A percentile compares a stretch with the other conserved stretches of the same genome.
phyloP scores from a whole-genome alignment of 176 grass and related monocot genomes.

The Phoenix dactylifera region DNA sequence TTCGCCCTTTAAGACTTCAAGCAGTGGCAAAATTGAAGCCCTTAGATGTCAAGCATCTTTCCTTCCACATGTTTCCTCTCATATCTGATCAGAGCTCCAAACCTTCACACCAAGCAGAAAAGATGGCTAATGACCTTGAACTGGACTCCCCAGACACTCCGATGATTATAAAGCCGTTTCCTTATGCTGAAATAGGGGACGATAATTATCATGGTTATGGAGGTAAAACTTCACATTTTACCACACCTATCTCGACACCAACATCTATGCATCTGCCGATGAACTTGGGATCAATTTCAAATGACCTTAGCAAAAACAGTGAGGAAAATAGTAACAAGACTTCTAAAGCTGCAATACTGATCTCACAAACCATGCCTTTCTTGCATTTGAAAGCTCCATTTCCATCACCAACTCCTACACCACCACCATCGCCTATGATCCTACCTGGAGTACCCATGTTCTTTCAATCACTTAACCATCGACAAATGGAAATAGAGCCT shows the following conservation, averaged over 20 bases:
- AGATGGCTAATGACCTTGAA: neutral
- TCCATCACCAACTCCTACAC: slow-evolving; percentile 14
- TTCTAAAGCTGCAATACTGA: neutral
- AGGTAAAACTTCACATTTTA: neutral
- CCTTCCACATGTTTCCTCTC: slow-evolving; percentile 10
- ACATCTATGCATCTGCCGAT: neutral
- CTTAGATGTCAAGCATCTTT: neutral
- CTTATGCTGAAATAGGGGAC: neutral
- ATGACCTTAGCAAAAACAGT: neutral
- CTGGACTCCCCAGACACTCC: neutral
- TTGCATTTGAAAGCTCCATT: neutral
- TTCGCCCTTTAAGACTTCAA: slow-evolving; percentile 19
- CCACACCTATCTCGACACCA: neutral
- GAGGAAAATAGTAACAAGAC: neutral
- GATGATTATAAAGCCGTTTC: slow-evolving; percentile 1
- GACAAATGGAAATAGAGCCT: slow-evolving; percentile 1
- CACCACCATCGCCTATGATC: slow-evolving; percentile 27
- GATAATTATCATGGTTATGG: neutral
- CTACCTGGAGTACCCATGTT: slow-evolving; percentile 15
- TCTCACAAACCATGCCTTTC: neutral
- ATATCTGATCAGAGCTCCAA: slow-evolving; percentile 8
- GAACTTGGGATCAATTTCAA: neutral
- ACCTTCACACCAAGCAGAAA: slow-evolving; percentile 1
- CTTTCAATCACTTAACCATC: neutral
- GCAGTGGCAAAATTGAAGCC: slow-evolving; percentile 21